phyloP scores from a whole-genome alignment of 192 early-diverging fungal genomes.

The Entomortierella beljakovae region DNA sequence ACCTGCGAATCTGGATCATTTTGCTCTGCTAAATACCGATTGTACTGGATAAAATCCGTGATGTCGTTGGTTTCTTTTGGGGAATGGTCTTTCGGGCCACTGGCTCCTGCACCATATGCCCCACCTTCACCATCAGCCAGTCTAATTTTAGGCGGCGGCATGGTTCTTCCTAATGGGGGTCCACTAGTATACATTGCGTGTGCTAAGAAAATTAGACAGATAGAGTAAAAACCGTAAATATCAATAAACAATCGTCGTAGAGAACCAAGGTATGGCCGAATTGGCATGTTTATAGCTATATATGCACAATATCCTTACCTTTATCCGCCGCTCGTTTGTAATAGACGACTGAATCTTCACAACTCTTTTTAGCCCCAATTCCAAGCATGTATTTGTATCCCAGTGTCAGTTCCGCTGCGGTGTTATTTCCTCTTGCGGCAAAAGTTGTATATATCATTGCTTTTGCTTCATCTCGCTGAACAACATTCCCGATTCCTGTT shows the following conservation, averaged over 20 bases:
- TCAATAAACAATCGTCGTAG: no score
- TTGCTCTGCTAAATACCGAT: constrained; percentile 74
- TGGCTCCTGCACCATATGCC: constrained; percentile 86
- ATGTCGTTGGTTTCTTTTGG: constrained; percentile 53
- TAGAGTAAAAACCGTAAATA: constrained; percentile 1
- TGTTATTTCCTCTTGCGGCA: constrained; percentile 81
- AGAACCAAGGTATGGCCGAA: neutral
- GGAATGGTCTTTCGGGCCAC: constrained; percentile 52
- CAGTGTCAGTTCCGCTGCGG: constrained; percentile 82
- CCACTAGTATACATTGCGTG: constrained; percentile 75
- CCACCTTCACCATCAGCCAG: constrained; percentile 86
- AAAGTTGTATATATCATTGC: constrained; percentile 70
- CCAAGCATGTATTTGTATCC: constrained; percentile 88
- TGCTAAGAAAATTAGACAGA: constrained; percentile 54
- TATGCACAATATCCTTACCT: constrained; percentile 54
- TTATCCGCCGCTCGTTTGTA: constrained; percentile 86
- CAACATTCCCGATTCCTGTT: constrained; percentile 82
- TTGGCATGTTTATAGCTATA: neutral
- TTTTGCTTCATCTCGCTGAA: constrained; percentile 75
- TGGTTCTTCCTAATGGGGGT: constrained; percentile 83
- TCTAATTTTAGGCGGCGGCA: constrained; percentile 74
- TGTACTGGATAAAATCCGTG: constrained; percentile 84
- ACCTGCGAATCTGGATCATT: constrained; percentile 70
- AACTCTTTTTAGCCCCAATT: constrained; percentile 83
- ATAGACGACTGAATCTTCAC: constrained; percentile 79